phyloP scores from a whole-genome alignment of 495 filamentous ascomycete genomes.

The Penicillium bovifimosum region DNA sequence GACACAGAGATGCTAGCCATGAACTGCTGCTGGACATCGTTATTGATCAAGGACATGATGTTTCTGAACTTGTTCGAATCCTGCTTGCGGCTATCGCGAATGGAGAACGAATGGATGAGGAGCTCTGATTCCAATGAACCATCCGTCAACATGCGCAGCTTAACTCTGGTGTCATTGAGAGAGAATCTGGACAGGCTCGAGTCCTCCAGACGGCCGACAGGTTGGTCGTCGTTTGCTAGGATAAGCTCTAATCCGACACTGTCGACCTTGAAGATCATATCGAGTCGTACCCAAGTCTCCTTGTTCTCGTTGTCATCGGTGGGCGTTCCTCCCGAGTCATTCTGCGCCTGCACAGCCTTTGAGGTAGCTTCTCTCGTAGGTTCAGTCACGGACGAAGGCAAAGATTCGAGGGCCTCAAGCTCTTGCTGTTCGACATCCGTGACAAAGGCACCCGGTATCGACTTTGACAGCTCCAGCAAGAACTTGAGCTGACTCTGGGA shows the following conservation, averaged over 20 bases:
- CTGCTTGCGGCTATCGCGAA: slow-evolving; percentile 76
- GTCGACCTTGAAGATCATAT: slow-evolving; percentile 85
- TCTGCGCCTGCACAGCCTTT: slow-evolving; percentile 48
- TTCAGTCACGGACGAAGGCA: slow-evolving; percentile 53
- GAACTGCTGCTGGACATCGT: slow-evolving; percentile 86
- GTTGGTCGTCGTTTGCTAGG: slow-evolving; percentile 63
- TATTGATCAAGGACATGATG: slow-evolving; percentile 96
- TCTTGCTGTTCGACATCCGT: slow-evolving; percentile 68
- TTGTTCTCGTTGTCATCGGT: slow-evolving; percentile 59
- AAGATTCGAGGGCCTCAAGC: slow-evolving; percentile 55
- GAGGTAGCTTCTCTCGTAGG: slow-evolving; percentile 34
- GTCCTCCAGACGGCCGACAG: slow-evolving; percentile 69
- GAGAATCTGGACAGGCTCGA: slow-evolving; percentile 91
- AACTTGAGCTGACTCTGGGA: slow-evolving; percentile 90
- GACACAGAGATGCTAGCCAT: slow-evolving; percentile 97
- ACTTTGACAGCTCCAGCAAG: slow-evolving; percentile 73
- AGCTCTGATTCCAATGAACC: slow-evolving; percentile 90
- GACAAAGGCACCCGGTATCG: slow-evolving; percentile 81
- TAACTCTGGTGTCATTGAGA: slow-evolving; percentile 83
- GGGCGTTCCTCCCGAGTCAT: slow-evolving; percentile 19
- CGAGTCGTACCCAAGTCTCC: slow-evolving; percentile 86
- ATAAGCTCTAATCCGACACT: slow-evolving; percentile 86
- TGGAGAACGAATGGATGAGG: slow-evolving; percentile 89
- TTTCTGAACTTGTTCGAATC: slow-evolving; percentile 94
- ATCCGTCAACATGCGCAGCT: slow-evolving; percentile 92